Evolutionary conservation across 108 stramenopile genomes (phyloP).

Genomic region (Cyclostephanos invisitatus): DNA sequence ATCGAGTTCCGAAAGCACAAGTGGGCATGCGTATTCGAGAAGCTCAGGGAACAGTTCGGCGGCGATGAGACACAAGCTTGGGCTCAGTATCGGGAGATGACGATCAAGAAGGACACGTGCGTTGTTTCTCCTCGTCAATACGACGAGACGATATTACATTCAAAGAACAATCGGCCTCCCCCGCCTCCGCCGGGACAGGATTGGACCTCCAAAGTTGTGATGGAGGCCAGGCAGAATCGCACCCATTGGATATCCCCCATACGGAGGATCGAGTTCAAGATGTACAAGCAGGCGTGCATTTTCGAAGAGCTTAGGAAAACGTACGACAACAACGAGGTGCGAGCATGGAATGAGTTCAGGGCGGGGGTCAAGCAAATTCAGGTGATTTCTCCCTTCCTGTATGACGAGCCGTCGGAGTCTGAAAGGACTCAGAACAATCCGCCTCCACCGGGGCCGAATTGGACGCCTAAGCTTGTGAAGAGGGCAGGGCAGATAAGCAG

Average conservation of each 20-base stretch:
- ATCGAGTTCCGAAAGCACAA: not conserved
- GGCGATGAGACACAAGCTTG: slow-evolving; percentile 1
- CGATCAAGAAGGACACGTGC: not conserved
- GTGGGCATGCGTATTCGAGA: slow-evolving; percentile 2
- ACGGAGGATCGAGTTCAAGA: not conserved
- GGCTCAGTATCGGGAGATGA: slow-evolving; percentile 1
- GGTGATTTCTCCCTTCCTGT: not conserved
- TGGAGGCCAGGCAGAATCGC: not conserved
- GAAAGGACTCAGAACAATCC: too few species aligned
- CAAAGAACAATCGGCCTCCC: not conserved
- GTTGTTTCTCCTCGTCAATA: not conserved
- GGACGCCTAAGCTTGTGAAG: not conserved
- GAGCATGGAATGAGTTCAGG: slow-evolving; percentile 4
- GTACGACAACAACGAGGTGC: not conserved
- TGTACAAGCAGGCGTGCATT: not conserved
- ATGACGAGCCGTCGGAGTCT: not conserved
- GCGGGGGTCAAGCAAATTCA: not conserved
- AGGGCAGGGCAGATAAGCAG: not conserved
- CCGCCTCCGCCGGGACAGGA: not conserved
- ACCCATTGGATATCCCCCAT: slow-evolving; percentile 1
- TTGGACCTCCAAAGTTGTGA: not conserved
- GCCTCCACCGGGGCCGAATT: not conserved
- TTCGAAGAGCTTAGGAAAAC: not conserved
- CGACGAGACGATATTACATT: not conserved
- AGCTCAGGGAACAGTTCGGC: not conserved